Percentiles rank a stretch among this genome's conserved stretches.
phyloP scores from a whole-genome alignment of 1,284 basidiomycete genomes.

The Kalmanozyma brasiliensis region DNA sequence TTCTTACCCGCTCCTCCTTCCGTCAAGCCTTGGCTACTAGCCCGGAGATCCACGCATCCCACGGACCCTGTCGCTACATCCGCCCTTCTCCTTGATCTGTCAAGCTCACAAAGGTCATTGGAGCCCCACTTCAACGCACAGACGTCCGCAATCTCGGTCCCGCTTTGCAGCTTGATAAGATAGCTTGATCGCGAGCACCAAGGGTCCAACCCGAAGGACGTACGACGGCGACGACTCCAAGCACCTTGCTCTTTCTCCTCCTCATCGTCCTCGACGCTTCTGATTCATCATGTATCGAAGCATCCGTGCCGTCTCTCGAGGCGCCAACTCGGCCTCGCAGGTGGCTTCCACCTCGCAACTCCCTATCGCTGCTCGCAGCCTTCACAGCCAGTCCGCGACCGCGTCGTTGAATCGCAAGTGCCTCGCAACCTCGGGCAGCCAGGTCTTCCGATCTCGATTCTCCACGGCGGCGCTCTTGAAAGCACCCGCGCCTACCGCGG shows the following conservation, averaged over 20 bases:
- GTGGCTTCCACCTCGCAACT: conserved; percentile 39
- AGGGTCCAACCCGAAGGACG: neutral
- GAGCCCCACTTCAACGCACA: conserved; percentile 32
- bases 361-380: conserved; percentile 26
- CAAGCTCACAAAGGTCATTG: conserved; percentile 10
- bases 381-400: conserved; percentile 29
- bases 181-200: conserved; percentile 11
- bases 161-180: conserved; percentile 16
- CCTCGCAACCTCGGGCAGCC: conserved; percentile 33
- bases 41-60: conserved; percentile 28
- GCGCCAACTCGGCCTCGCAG: conserved; percentile 41
- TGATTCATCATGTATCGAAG: conserved; percentile 45
- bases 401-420: conserved; percentile 22
- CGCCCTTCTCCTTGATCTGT: conserved; percentile 13
- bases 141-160: conserved; percentile 1
- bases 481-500: conserved; percentile 38
- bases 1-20: conserved; percentile 21
- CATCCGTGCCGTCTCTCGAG: conserved; percentile 40
- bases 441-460: conserved; percentile 47
- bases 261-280: conserved; percentile 8
- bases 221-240: conserved; percentile 4
- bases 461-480: conserved; percentile 42
- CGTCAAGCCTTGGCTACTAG: conserved; percentile 30
- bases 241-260: neutral
- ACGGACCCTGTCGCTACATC: conserved; percentile 28